Percentiles rank a stretch among this genome's conserved stretches.
These are phyloP conservation scores for Paspalum notatum DNA, from an alignment of 176 grass and related monocot species.

Conservation along the genomic window DNA sequence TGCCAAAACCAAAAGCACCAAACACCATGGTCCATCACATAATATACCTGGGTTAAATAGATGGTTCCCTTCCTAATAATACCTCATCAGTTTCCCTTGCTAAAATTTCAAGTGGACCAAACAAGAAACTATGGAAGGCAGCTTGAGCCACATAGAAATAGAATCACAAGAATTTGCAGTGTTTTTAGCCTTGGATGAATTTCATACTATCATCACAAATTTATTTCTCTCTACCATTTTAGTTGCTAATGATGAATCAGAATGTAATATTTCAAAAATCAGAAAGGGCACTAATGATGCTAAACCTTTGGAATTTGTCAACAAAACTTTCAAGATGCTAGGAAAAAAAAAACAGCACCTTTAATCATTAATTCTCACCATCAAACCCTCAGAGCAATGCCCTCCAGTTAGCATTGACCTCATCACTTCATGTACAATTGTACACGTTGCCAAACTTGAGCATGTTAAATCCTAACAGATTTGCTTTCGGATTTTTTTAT, in stretches of 20 bases:
- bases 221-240: slow-evolving; percentile 6
- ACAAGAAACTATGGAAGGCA: background rate
- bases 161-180: background rate
- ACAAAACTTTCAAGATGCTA: background rate
- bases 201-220: background rate
- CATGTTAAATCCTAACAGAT: background rate
- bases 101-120: background rate
- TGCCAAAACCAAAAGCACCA: background rate
- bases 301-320: background rate
- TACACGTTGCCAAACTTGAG: background rate
- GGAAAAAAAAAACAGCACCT: background rate
- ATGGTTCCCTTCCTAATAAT: background rate
- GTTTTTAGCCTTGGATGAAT: background rate
- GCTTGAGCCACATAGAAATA: slow-evolving; percentile 13
- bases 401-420: background rate
- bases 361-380: background rate
- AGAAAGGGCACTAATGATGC: background rate
- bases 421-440: background rate
- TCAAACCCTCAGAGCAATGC: background rate
- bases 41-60: background rate
- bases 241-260: background rate
- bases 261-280: background rate
- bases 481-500: background rate
- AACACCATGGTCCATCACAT: slow-evolving; percentile 3
- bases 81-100: background rate